Percentiles rank a stretch among this genome's conserved stretches.
These are phyloP conservation scores for Psilocybe azurescens DNA, from an alignment of 768 basidiomycete genomes.

Conservation along the genomic window DNA sequence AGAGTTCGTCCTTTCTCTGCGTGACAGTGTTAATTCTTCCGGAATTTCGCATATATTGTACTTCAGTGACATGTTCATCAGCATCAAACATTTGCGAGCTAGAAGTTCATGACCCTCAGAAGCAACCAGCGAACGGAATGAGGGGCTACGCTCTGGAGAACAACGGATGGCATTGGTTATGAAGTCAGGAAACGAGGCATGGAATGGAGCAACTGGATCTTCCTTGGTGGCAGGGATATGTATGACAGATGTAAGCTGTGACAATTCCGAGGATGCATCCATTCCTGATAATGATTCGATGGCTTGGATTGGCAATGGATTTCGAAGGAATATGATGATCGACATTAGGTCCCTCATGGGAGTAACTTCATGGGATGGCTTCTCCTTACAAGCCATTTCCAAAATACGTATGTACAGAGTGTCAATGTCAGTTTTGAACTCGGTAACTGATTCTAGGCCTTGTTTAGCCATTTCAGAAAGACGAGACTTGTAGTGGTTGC, in stretches of 20 bases:
- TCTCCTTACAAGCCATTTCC: neutral
- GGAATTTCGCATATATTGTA: conserved; percentile 15
- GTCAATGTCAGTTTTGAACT: neutral
- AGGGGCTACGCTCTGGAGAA: conserved; percentile 6
- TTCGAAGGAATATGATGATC: conserved; percentile 11
- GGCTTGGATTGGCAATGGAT: conserved; percentile 12
- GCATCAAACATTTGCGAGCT: conserved; percentile 12
- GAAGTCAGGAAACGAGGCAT: conserved; percentile 20
- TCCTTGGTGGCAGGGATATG: neutral
- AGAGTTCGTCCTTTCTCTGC: conserved; percentile 8
- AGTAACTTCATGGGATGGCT: neutral
- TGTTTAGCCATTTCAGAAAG: neutral
- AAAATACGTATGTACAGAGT: neutral
- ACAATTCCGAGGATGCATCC: neutral
- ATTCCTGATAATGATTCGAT: conserved; percentile 2
- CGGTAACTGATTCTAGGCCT: neutral
- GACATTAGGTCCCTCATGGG: neutral
- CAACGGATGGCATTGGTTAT: conserved; percentile 14
- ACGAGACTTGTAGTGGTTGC: neutral
- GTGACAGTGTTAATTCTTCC: neutral
- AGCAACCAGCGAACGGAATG: conserved; percentile 12
- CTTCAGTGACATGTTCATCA: conserved; percentile 14
- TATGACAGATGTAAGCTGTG: conserved; percentile 4
- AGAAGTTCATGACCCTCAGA: conserved; percentile 8
- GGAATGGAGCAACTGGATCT: conserved; percentile 12